phyloP scores from a whole-genome alignment of 129 eudicot species.

The Helichrysum umbraculigerum region DNA sequence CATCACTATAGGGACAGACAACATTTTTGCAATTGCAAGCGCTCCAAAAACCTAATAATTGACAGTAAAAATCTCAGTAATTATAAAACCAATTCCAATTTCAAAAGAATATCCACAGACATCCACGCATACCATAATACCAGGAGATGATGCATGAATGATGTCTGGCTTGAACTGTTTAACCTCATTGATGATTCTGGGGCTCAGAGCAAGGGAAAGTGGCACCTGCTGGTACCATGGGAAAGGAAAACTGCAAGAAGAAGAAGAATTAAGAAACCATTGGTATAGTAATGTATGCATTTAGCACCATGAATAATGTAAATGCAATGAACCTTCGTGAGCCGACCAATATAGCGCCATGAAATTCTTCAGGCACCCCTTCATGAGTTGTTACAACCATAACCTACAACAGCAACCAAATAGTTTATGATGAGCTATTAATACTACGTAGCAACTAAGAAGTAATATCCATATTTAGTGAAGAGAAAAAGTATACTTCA shows the following conservation, averaged over 20 bases:
- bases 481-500: conserved; percentile 54
- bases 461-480: neutral
- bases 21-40: conserved; percentile 82
- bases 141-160: conserved; percentile 97
- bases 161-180: conserved; percentile 92
- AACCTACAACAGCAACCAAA: conserved; percentile 52
- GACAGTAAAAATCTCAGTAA: conserved; percentile 15
- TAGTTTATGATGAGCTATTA: neutral
- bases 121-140: conserved; percentile 64
- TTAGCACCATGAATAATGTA: neutral
- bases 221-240: conserved; percentile 98
- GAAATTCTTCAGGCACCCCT: conserved; percentile 92
- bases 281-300: conserved; percentile 6
- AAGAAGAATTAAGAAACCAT: conserved; percentile 16
- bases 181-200: conserved; percentile 90
- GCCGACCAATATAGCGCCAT: conserved; percentile 90
- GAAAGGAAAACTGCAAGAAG: conserved; percentile 75
- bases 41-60: conserved; percentile 86
- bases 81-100: neutral
- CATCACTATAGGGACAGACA: conserved; percentile 94
- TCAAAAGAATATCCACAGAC: neutral
- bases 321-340: conserved; percentile 57
- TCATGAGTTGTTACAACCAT: conserved; percentile 97
- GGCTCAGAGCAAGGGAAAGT: conserved; percentile 96
- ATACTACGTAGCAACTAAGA: conserved; percentile 3